Conservation (phyloP, 2,329 filamentous ascomycete species). For the Corynespora cassiicola region DNA sequence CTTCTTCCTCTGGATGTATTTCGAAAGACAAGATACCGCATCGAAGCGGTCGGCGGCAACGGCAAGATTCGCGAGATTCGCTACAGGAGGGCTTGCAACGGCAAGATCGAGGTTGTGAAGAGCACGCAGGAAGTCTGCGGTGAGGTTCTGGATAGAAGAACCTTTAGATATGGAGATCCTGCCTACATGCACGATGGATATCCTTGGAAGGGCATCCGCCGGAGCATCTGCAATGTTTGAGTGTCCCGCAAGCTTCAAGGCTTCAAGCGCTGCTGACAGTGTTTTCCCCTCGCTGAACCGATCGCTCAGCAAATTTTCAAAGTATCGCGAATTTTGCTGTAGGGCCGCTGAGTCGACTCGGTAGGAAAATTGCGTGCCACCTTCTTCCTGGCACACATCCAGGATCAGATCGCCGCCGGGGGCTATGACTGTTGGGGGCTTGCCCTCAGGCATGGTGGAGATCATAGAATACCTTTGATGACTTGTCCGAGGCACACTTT, state of each 20-base stretch:
- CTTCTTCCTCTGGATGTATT: conserved; percentile 58
- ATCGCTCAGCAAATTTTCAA: conserved; percentile 70
- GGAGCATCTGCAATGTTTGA: conserved; percentile 58
- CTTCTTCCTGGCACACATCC: conserved; percentile 70
- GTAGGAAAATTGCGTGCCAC: conserved; percentile 62
- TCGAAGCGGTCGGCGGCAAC: conserved; percentile 78
- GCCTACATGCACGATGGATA: conserved; percentile 72
- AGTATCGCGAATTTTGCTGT: conserved; percentile 71
- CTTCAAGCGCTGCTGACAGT: conserved; percentile 59
- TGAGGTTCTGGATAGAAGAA: conserved; percentile 65
- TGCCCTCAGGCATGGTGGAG: conserved; percentile 30
- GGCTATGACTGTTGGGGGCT: conserved; percentile 58
- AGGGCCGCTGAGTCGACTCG: conserved; percentile 66
- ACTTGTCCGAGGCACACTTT: conserved; percentile 24
- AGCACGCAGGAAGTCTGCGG: conserved; percentile 71
- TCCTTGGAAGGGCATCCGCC: conserved; percentile 63
- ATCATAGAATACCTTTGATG: conserved; percentile 3
- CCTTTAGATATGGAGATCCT: conserved; percentile 70
- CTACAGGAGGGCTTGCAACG: conserved; percentile 56
- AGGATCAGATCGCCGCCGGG: conserved; percentile 70
- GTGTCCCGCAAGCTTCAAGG: conserved; percentile 54
- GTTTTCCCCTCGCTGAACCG: conserved; percentile 68
- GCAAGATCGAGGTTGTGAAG: conserved; percentile 64
- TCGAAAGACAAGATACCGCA: conserved; percentile 63
- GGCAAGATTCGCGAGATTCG: conserved; percentile 71